Percentiles rank a stretch among this genome's conserved stretches.
Conservation (phyloP, 2,329 filamentous ascomycete species). For the Colletotrichum destructivum region DNA sequence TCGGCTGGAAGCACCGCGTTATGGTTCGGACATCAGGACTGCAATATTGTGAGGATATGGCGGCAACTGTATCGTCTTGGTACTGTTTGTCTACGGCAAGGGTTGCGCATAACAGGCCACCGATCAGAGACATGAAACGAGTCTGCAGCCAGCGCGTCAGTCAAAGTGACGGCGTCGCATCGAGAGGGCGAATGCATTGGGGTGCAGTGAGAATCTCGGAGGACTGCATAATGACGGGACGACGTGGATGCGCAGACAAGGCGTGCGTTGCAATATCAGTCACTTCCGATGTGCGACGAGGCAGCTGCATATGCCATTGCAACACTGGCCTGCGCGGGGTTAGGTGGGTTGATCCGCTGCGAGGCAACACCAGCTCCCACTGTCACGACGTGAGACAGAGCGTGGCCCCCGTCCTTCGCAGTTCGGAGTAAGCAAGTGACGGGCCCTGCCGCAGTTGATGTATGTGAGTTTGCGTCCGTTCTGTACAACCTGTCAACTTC, state of each 20-base stretch:
- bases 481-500: conserved; percentile 6
- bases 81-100: conserved; percentile 4
- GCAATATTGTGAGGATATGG: neutral
- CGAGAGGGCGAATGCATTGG: conserved; percentile 1
- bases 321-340: conserved; percentile 1
- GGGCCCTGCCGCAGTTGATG: conserved; percentile 34
- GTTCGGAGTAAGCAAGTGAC: conserved; percentile 29
- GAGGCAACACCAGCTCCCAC: conserved; percentile 22
- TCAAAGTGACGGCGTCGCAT: conserved; percentile 18
- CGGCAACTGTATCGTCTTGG: conserved; percentile 4
- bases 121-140: conserved; percentile 24
- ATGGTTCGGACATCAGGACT: neutral
- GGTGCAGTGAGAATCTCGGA: neutral
- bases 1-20: neutral
- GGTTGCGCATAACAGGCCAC: conserved; percentile 13
- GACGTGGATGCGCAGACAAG: conserved; percentile 18
- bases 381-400: conserved; percentile 12
- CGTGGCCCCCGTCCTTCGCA: conserved; percentile 19
- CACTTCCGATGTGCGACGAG: conserved; percentile 10
- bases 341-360: conserved; percentile 2
- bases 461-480: conserved; percentile 16
- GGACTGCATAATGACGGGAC: neutral
- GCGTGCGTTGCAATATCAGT: conserved; percentile 13
- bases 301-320: conserved; percentile 3
- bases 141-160: conserved; percentile 14